A percentile compares a stretch with the other conserved stretches of the same genome.
Evolutionary conservation across 805 yeast genomes (phyloP).

Genomic region (Nadsonia fulvescens): DNA sequence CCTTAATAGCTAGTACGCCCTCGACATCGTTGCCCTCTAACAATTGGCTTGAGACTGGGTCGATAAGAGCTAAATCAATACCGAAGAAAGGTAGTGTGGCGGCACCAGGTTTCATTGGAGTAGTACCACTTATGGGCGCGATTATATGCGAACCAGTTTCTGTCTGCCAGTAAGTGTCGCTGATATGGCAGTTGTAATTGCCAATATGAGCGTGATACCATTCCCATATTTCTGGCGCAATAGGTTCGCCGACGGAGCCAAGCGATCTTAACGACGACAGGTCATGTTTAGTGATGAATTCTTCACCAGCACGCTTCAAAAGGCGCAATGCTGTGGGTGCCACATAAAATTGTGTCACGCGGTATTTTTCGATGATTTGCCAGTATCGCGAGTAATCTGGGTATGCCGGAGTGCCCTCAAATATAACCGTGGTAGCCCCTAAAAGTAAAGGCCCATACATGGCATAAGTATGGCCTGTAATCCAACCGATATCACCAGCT

Average conservation of each 20-base stretch:
- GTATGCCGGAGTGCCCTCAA: conserved; percentile 95
- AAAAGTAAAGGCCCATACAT: conserved; percentile 79
- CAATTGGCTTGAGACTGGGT: conserved; percentile 81
- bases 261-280: conserved; percentile 72
- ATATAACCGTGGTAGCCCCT: conserved; percentile 84
- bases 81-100: conserved; percentile 97
- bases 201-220: conserved; percentile 93
- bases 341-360: conserved; percentile 89
- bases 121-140: conserved; percentile 85
- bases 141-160: conserved; percentile 93
- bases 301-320: conserved; percentile 75
- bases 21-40: conserved; percentile 77
- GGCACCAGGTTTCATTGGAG: conserved; percentile 93
- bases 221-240: conserved; percentile 94
- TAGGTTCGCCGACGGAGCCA: conserved; percentile 99
- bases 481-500: conserved; percentile 99
- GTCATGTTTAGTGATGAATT: conserved; percentile 65
- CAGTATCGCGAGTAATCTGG: conserved; percentile 92
- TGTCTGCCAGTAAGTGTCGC: conserved; percentile 98
- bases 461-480: conserved; percentile 94
- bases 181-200: conserved; percentile 69
- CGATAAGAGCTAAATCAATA: conserved; percentile 74
- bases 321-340: conserved; percentile 96
- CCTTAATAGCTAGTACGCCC: conserved; percentile 82
- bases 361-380: conserved; percentile 83